Base-by-base conservation (phyloP, 164 flowering plant species). In the Aristolochia californica region DNA sequence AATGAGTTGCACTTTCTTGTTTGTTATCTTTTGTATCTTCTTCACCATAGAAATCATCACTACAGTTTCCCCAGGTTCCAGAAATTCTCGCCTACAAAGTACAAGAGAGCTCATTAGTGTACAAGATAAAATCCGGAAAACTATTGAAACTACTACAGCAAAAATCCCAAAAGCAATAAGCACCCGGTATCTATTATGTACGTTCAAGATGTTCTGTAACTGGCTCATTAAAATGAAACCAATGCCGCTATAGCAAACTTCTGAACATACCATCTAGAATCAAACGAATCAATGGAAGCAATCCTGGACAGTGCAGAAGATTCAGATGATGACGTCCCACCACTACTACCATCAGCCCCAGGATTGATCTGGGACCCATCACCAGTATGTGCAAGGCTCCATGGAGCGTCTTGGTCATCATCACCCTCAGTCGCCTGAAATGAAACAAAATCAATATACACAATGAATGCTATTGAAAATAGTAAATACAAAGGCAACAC, bases 1-100 rank as follows among this genome's bases (percentile, higher is more conserved):
- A 65, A 94, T 94, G 50, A 90, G 97, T 68, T 94, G 99, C 69
- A 94, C 99, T 78, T 94, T 94, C 81, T 86, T 94, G 88, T 74
- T 94, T 23, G 89, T 61, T 22, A 94, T 62, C 63, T 88, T 94
- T 67, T 78, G 84, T n/a, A 94, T 22, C 60, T 88, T 90, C 79
- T 87, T 94, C 68, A 94, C 85, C 80, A 75, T 88, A 7, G 99
- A 94, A 73, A 94, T 94, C 97, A 94, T 86, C 51, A 94, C 68
- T 59, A 94, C 87, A 7, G 94, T 84, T 67, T 94, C 99, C n/a
- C 94, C 97, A 1, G 88, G 88, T 34, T 90, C 97, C 78, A 94
- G 66, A 66, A 94, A 90, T 62, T 88, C 91, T 60, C 90, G 86
- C 99, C 97, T 94, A 78, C 64, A 50, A 53, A 25, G 45, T 24